phyloP scores from a whole-genome alignment of 345 rosid species.

The Gossypium rotundifolium region DNA sequence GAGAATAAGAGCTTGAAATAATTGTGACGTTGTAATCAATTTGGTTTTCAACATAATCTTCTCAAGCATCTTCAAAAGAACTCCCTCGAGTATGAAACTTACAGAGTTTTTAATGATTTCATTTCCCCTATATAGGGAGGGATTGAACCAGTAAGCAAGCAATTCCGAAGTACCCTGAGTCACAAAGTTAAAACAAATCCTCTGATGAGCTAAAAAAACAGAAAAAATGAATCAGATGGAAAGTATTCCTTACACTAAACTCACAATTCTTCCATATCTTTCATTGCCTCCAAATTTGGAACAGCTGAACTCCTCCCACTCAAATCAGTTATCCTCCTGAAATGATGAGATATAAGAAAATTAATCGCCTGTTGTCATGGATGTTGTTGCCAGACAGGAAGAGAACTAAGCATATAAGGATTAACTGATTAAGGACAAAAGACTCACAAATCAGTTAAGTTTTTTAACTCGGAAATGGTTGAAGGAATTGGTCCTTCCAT shows the following conservation, averaged over 20 bases:
- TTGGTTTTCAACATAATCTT: not conserved
- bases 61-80: not conserved
- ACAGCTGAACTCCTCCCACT: constrained; percentile 40
- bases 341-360: not conserved
- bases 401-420: not conserved
- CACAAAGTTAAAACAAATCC: constrained; percentile 9
- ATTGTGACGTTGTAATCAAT: not conserved
- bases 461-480: constrained; percentile 43
- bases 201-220: not conserved
- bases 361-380: not conserved
- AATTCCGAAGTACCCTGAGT: constrained; percentile 56
- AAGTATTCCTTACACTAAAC: constrained; percentile 14
- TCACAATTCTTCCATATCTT: constrained; percentile 33
- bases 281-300: constrained; percentile 40
- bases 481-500: constrained; percentile 90
- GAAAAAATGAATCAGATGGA: not conserved
- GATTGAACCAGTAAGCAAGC: constrained; percentile 44
- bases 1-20: not conserved
- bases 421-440: not conserved
- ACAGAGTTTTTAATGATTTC: constrained; percentile 35
- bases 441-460: constrained; percentile 53
- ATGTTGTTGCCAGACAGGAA: not conserved
- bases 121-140: constrained; percentile 42
- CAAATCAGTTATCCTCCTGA: constrained; percentile 71
- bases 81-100: constrained; percentile 26